Base-by-base conservation (phyloP, 108 stramenopile genomes). In the Fragilariopsis cylindrus region DNA sequence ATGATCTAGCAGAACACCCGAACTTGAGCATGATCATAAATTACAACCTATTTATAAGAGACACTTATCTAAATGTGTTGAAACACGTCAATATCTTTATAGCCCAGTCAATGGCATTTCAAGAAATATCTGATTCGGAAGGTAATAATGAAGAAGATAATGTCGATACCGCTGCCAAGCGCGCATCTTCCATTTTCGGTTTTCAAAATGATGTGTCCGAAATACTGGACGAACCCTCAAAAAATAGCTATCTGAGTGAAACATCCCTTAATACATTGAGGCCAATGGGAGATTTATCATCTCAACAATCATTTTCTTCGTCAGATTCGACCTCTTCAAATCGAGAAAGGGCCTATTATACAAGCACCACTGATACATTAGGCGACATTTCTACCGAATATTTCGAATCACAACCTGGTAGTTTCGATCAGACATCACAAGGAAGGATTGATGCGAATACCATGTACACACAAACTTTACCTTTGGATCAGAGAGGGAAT, bases 41-140 rank as follows among this genome's bases (percentile, higher is more conserved):
- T 15, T 74, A 74, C 53, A 74, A 74, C n/a, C 16, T 54, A 2
- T 74, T 65, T 41, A 64, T 74, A 11, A 18, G 73, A 41, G 53
- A 65, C 16, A 45, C 44, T 5, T 74, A 50, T 52, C 21, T 54
- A 4, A 7, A 52, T 18, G 52, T 63, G 4, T 42, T 65, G 73
- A 13, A 55, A 41, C 62, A 74, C 47, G 7, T 72, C 16, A 30
- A 48, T 41, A 19, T 3, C 9, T 46, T 72, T 45, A 15, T 60
- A 8, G 56, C 44, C 48, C 58, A 48, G 62, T 63, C 3, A 2
- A 44, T 5, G 40, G 9, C 13, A 21, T 45, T 63, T 43, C 40
- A 63, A 45, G 62, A 63, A 43, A 4, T 63, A 13, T 63, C 62
- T 45, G 62, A 42, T 63, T 41, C 62, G n/a, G n/a, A 41, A 63